These are phyloP conservation scores for Penicillium sclerotiorum DNA, from an alignment of 2,329 filamentous ascomycete species.

Conservation along the genomic window DNA sequence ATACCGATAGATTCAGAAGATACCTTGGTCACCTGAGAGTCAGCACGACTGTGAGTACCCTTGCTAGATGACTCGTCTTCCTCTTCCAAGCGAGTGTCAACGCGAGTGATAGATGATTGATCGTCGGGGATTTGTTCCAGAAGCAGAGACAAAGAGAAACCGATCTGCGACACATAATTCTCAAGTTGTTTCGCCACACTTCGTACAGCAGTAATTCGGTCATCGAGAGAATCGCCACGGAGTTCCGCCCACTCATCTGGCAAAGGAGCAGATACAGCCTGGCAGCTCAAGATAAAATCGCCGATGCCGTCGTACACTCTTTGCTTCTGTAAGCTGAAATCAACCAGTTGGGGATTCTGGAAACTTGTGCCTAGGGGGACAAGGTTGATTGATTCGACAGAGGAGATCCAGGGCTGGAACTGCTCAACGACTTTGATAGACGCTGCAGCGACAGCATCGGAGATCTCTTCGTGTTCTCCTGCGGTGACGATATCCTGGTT, in stretches of 20 bases:
- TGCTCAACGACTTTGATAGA: constrained; percentile 81
- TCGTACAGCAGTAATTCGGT: constrained; percentile 78
- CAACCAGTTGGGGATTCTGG: constrained; percentile 80
- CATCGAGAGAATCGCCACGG: constrained; percentile 86
- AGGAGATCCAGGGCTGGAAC: constrained; percentile 85
- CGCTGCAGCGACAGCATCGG: constrained; percentile 78
- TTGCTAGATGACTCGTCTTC: constrained; percentile 29
- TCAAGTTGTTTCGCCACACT: constrained; percentile 79
- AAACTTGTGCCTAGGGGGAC: constrained; percentile 75
- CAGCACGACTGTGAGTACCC: constrained; percentile 30
- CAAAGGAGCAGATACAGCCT: constrained; percentile 86
- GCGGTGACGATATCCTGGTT: constrained; percentile 81
- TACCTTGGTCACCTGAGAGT: constrained; percentile 41
- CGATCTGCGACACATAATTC: constrained; percentile 81
- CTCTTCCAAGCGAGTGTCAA: constrained; percentile 35
- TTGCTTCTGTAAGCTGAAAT: constrained; percentile 90
- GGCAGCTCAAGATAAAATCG: constrained; percentile 83
- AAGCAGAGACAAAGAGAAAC: constrained; percentile 82
- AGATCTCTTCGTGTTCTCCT: constrained; percentile 75
- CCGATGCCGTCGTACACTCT: constrained; percentile 90
- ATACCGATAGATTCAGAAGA: constrained; percentile 47
- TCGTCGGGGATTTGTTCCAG: constrained; percentile 71
- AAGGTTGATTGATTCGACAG: constrained; percentile 90
- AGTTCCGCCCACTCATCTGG: constrained; percentile 95
- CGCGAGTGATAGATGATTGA: constrained; percentile 53